Conservation (phyloP, 768 basidiomycete genomes). For the Hemileccinum rubropunctum region DNA sequence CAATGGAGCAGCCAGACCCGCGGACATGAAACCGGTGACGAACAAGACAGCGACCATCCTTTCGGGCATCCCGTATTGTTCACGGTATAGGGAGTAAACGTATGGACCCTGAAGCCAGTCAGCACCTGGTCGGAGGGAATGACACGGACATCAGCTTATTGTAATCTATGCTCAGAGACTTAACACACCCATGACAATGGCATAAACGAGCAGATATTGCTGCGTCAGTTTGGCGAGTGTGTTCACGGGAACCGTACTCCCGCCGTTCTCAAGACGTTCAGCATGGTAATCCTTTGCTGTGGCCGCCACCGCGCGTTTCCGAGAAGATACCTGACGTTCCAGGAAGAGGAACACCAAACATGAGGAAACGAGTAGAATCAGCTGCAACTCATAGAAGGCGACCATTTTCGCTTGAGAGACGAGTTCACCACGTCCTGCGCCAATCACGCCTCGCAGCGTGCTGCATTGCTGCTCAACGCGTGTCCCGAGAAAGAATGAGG, state of each 20-base stretch:
- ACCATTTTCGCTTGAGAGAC: slow-evolving; percentile 16
- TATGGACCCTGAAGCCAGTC: slow-evolving; percentile 84
- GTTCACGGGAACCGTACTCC: slow-evolving; percentile 16
- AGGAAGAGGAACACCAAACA: slow-evolving; percentile 36
- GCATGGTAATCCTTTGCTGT: slow-evolving; percentile 25
- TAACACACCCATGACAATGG: slow-evolving; percentile 65
- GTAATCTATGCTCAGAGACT: background rate
- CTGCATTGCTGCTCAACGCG: background rate
- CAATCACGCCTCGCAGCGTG: background rate
- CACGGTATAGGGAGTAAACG: slow-evolving; percentile 69
- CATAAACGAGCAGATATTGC: slow-evolving; percentile 67
- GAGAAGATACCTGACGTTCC: slow-evolving; percentile 31
- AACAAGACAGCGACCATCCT: slow-evolving; percentile 67
- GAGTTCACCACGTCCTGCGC: background rate
- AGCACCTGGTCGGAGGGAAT: slow-evolving; percentile 43
- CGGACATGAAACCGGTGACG: slow-evolving; percentile 74
- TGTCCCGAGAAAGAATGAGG: too few relatives aligned
- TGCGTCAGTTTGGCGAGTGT: slow-evolving; percentile 35
- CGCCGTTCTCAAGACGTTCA: slow-evolving; percentile 33
- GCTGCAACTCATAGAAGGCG: slow-evolving; percentile 42
- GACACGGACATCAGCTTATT: background rate
- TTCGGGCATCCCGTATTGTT: slow-evolving; percentile 64
- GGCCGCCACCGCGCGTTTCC: slow-evolving; percentile 16
- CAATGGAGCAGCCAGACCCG: slow-evolving; percentile 64
- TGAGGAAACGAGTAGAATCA: slow-evolving; percentile 33